Conservation (phyloP, 495 filamentous ascomycete species). For the Podospora anserina region DNA sequence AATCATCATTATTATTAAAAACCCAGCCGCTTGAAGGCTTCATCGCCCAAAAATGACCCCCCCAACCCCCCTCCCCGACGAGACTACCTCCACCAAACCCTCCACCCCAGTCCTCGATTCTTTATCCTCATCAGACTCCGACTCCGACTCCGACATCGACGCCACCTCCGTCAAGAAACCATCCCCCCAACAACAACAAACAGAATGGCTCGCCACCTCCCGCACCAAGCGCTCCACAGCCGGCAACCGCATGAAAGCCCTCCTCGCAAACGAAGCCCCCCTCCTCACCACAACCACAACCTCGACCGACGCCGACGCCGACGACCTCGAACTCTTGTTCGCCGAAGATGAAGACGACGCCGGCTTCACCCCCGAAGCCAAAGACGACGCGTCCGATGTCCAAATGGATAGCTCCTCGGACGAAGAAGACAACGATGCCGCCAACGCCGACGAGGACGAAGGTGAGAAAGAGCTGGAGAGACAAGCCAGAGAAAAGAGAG, state of each 20-base stretch:
- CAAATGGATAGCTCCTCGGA: constrained; percentile 80
- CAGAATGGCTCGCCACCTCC: constrained; percentile 75
- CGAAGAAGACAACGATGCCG: constrained; percentile 69
- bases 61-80: constrained; percentile 15
- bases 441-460: constrained; percentile 65
- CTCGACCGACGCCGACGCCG: constrained; percentile 46
- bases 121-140: constrained; percentile 23
- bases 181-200: constrained; percentile 26
- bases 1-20: not conserved
- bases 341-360: constrained; percentile 83
- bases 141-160: constrained; percentile 26
- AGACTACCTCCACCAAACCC: constrained; percentile 24
- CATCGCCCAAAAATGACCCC: not conserved
- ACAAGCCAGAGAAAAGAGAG: constrained; percentile 50
- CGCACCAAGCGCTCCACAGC: constrained; percentile 80
- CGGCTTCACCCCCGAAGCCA: constrained; percentile 66
- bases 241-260: constrained; percentile 75
- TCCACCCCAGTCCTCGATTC: constrained; percentile 25
- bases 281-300: not conserved
- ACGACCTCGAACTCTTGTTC: constrained; percentile 77
- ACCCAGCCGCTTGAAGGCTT: not conserved
- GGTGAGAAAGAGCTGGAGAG: constrained; percentile 64
- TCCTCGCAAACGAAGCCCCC: constrained; percentile 73
- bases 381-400: constrained; percentile 70
- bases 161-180: constrained; percentile 11